A percentile compares a stretch with the other conserved stretches of the same genome.
Conservation (phyloP, 495 filamentous ascomycete species). For the Podospora didyma region DNA sequence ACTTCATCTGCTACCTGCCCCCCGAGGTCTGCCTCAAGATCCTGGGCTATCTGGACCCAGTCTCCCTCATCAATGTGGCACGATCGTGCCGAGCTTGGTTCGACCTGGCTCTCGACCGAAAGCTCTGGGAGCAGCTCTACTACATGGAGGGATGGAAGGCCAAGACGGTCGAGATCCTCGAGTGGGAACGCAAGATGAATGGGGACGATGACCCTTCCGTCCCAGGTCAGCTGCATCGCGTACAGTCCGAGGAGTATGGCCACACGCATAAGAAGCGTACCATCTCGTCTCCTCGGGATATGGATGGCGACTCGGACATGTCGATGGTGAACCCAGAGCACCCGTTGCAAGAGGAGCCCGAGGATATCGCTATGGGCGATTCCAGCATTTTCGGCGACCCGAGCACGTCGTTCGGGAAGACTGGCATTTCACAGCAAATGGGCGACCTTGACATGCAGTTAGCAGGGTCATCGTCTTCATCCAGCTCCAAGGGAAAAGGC, state of each 20-base stretch:
- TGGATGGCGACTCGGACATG: constrained; percentile 45
- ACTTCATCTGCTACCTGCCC: constrained; percentile 81
- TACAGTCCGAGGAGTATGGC: constrained; percentile 33
- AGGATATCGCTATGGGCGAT: constrained; percentile 21
- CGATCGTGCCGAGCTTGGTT: constrained; percentile 79
- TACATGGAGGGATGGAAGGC: constrained; percentile 79
- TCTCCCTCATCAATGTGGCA: constrained; percentile 72
- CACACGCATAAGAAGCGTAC: constrained; percentile 44
- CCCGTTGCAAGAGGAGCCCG: constrained; percentile 22
- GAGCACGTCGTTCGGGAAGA: constrained; percentile 1
- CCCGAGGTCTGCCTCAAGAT: constrained; percentile 85
- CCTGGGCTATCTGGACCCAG: constrained; percentile 75
- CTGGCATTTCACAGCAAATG: constrained; percentile 9
- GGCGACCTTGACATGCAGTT: constrained; percentile 18
- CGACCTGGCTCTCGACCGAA: constrained; percentile 71
- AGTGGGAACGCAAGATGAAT: constrained; percentile 60
- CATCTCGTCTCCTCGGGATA: constrained; percentile 28
- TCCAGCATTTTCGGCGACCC: constrained; percentile 36
- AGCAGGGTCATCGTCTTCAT: constrained; percentile 8
- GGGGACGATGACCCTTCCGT: constrained; percentile 16
- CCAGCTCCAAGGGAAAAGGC: constrained; percentile 2
- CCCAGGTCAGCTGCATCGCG: constrained; percentile 25
- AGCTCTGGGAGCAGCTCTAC: constrained; percentile 82
- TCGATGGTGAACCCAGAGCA: constrained; percentile 38
- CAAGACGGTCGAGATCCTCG: constrained; percentile 58